Evolutionary conservation across 2,329 filamentous ascomycete genomes (phyloP), one percentile per base, ranked within the genome.

Genomic region (Alternaria infectoria): DNA sequence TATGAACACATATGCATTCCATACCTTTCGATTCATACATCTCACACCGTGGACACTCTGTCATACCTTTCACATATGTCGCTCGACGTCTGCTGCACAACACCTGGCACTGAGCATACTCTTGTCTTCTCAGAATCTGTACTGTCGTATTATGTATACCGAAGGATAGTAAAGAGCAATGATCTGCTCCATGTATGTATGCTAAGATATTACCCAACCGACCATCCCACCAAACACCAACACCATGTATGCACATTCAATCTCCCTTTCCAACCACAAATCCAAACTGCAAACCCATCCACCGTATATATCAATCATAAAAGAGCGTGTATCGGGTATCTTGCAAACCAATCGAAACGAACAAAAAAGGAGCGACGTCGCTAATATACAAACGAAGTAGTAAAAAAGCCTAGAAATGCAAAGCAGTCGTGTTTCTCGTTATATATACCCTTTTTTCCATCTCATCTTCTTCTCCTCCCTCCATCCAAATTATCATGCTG

Each of bases 131-230:
- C 4, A n/a, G 0, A 25, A 47, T 3, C 4, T 47, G 13, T 23
- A 25, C 2, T 6, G 45, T 51, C 10, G 49, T 23, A 36, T 51
- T 46, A 55, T 55, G 21, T 57, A 52, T 52, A 45, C 30, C 28
- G 40, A 57, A 57, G 19, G 46, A 52, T 52, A 56, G 58, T 36
- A 61, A 44, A 30, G 50, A 61, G 58, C 58, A 25, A 17, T 13
- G 17, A 17, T 49, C 12, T 15, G 54, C 40, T 40, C 23, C 19
- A n/a, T 54, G 17, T 51, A 57, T 57, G 44, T 36, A 32, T 40
- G 5, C 43, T 5, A 52, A 30, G 3, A 2, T 8, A 19, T 30
- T 19, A 21, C 23, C 11, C 19, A 11, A 2, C n/a, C 8, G 15
- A 2, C 19, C 23, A 40, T 25, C 13, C 49, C 36, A 40, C 36